phyloP scores from a whole-genome alignment of 352 stramenopile species.

The Phytopythium delawarense region DNA sequence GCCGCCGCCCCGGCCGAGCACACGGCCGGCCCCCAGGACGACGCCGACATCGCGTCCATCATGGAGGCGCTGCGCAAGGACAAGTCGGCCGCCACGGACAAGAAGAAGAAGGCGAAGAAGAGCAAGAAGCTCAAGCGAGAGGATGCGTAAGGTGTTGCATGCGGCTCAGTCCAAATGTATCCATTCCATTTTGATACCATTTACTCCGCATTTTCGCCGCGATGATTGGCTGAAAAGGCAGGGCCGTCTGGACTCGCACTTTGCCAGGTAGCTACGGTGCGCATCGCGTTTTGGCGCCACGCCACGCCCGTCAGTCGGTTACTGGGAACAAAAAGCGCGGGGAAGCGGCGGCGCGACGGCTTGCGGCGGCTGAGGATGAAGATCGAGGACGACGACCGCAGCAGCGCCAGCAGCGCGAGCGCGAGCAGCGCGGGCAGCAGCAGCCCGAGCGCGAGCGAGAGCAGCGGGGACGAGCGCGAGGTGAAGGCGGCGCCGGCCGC shows the following conservation, averaged over 20 bases:
- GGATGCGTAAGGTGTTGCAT: not conserved
- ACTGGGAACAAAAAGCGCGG: not conserved
- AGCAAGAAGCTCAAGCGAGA: constrained; percentile 32
- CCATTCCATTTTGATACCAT: too few species aligned
- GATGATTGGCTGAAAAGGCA: too few species aligned
- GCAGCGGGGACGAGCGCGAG: constrained; percentile 13
- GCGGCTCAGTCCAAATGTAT: too few species aligned
- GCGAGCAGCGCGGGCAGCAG: constrained; percentile 25
- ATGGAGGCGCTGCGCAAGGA: constrained; percentile 54
- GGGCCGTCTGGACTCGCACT: not conserved
- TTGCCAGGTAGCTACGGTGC: not conserved
- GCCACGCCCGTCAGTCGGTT: not conserved
- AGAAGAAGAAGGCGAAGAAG: constrained; percentile 47
- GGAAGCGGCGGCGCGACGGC: not conserved
- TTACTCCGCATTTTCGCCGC: too few species aligned
- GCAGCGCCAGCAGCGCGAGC: constrained; percentile 18
- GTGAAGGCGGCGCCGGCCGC: not conserved
- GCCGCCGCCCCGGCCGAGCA: constrained; percentile 15
- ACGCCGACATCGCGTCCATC: constrained; percentile 59
- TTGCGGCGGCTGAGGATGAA: not conserved
- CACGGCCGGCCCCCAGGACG: constrained; percentile 17
- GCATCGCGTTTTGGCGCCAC: not conserved
- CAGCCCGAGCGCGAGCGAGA: constrained; percentile 23
- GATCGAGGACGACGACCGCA: constrained; percentile 30
- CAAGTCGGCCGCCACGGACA: constrained; percentile 26